Base-by-base conservation (phyloP, 2,329 filamentous ascomycete species). In the Fonsecaea erecta region DNA sequence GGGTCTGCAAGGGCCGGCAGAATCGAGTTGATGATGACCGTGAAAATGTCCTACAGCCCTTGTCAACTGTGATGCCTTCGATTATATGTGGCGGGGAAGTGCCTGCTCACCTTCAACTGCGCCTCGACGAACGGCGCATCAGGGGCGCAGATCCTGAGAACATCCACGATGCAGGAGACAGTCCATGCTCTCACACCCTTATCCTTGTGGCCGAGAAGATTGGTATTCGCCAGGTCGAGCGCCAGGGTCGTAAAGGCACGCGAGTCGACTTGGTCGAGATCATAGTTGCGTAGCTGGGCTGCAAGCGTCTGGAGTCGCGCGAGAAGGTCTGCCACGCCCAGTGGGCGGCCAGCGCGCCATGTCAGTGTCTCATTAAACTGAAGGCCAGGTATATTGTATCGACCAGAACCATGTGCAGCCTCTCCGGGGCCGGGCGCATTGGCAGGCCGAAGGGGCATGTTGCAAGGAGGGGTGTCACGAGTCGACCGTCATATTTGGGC, bases 111-210 rank as follows among this genome's bases (percentile, higher is more conserved):
- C 89, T 96, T 97, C 68, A 98, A 84, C 80, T 98, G 93, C 65
- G 90, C 88, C 46, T 87, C 88, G 26, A 92, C 96, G 78, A 96
- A 98, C 18, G 95, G 95, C 75, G 95, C 95, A 83, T 98, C 90
- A 0, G 95, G 95, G 30, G 95, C 95, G 79, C 92, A 97, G 63
- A 99, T 85, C 73, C 91, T 90, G 75, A 99, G 86, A 71, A 99
- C 90, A 76, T 99, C 95, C 61, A 97, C 93, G 67, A 98, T 83
- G 76, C 93, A 98, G 74, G 91, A 91, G 51, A 93, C 89, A 34
- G 91, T 87, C 82, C 90, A 97, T 28, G 95, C 94, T 77, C 91
- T 90, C 70, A 99, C 93, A 62, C 95, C 95, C 70, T 89, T 90
- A 77, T 99, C 95, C 80, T 96, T 96, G 79, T 99, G 95, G 65